These are phyloP conservation scores for Aureobasidium zeae DNA, from an alignment of 2,329 filamentous ascomycete species.

Conservation along the genomic window DNA sequence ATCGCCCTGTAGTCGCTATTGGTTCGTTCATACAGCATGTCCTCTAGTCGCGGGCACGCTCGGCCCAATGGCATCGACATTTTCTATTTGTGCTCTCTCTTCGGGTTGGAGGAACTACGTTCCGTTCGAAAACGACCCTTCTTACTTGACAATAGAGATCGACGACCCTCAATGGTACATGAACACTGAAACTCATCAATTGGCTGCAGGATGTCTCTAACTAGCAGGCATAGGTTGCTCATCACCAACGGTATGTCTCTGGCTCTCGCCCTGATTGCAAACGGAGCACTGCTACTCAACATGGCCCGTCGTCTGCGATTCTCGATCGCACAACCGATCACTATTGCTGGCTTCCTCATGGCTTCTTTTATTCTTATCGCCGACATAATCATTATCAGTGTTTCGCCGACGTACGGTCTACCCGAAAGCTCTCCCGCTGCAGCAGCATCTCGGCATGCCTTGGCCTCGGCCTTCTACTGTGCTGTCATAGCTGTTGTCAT, in stretches of 20 bases:
- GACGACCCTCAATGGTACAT: slow-evolving; percentile 45
- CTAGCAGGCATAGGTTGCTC: slow-evolving; percentile 33
- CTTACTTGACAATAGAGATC: slow-evolving; percentile 40
- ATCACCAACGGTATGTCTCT: slow-evolving; percentile 49
- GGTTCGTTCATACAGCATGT: slow-evolving; percentile 51
- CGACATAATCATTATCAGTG: slow-evolving; percentile 40
- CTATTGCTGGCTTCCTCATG: slow-evolving; percentile 50
- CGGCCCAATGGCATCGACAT: slow-evolving; percentile 31
- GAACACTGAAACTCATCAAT: background rate
- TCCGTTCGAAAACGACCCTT: slow-evolving; percentile 36
- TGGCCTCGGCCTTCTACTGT: slow-evolving; percentile 52
- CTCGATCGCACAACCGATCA: slow-evolving; percentile 49
- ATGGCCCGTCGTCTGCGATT: slow-evolving; percentile 50
- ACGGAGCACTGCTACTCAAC: slow-evolving; percentile 47
- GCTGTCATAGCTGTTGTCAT: slow-evolving; percentile 48
- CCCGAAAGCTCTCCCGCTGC: slow-evolving; percentile 23
- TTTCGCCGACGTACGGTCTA: slow-evolving; percentile 36
- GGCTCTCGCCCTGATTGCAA: slow-evolving; percentile 44
- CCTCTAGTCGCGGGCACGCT: slow-evolving; percentile 45
- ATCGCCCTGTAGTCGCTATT: slow-evolving; percentile 41
- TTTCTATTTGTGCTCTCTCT: slow-evolving; percentile 42
- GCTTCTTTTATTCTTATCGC: slow-evolving; percentile 46
- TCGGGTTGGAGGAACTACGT: slow-evolving; percentile 48
- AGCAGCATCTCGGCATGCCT: slow-evolving; percentile 30
- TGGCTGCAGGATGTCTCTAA: background rate